Percentiles rank a stretch among this genome's conserved stretches.
Evolutionary conservation across 345 rosid species (phyloP).

Genomic region (Arabidopsis thaliana): TAIR10.1 NC_003071.7:525501-526000

Average conservation of each 20-base stretch:
- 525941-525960: slow-evolving; percentile 23
- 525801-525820: slow-evolving; percentile 88
- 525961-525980: slow-evolving; percentile 66
- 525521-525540: slow-evolving; percentile 83
- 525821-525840: slow-evolving; percentile 87
- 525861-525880: slow-evolving; percentile 90
- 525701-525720: slow-evolving; percentile 38
- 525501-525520: slow-evolving; percentile 89
- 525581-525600: slow-evolving; percentile 66
- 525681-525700: neutral
- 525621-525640: slow-evolving; percentile 96
- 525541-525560: slow-evolving; percentile 67
- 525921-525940: slow-evolving; percentile 5
- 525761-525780: slow-evolving; percentile 76
- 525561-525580: slow-evolving; percentile 54
- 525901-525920: neutral
- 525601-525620: slow-evolving; percentile 88
- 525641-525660: slow-evolving; percentile 28
- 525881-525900: slow-evolving; percentile 47
- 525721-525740: slow-evolving; percentile 98
- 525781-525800: slow-evolving; percentile 78
- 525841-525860: slow-evolving; percentile 80
- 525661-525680: neutral
- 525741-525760: slow-evolving; percentile 81
- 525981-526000: slow-evolving; percentile 57